Percentiles rank a stretch among this genome's conserved stretches.
Evolutionary conservation across 176 grass and related monocot genomes (phyloP).

Genomic region (Melocanna baccifera): DNA sequence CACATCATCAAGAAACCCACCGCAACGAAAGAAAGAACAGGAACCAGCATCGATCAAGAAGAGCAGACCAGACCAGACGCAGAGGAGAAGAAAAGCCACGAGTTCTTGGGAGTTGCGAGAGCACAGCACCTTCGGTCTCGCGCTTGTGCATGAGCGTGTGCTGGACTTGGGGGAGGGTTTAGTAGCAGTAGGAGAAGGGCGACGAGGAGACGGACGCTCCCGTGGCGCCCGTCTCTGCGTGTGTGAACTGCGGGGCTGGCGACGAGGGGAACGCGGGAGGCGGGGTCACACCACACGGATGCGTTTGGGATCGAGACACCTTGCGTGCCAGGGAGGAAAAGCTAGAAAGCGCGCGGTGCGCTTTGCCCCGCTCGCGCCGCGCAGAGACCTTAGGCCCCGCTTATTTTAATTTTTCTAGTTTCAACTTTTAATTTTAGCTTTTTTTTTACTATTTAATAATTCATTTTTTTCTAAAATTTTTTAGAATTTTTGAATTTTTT

Average conservation of each 20-base stretch:
- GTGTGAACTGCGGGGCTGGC: neutral
- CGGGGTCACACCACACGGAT: neutral
- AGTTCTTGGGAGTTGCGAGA: neutral
- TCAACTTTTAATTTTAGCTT: too few relatives aligned
- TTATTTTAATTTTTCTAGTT: too few relatives aligned
- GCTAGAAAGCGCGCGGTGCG: neutral
- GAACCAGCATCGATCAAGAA: neutral
- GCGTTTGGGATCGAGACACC: neutral
- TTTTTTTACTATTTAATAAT: too few relatives aligned
- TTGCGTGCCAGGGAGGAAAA: conserved; percentile 45
- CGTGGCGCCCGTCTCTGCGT: neutral
- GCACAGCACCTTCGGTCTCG: neutral
- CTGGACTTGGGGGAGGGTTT: neutral
- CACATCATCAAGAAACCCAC: neutral
- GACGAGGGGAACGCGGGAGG: neutral
- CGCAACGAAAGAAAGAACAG: neutral
- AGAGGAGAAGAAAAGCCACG: neutral
- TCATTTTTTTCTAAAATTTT: too few relatives aligned
- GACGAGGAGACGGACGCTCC: neutral
- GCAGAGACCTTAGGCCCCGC: too few relatives aligned
- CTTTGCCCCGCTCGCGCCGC: too few relatives aligned
- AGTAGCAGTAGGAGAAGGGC: neutral
- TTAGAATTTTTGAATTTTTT: too few relatives aligned
- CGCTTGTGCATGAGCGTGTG: neutral
- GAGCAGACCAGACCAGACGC: neutral